Conservation (phyloP, 768 basidiomycete species). For the Mycena amicta region DNA sequence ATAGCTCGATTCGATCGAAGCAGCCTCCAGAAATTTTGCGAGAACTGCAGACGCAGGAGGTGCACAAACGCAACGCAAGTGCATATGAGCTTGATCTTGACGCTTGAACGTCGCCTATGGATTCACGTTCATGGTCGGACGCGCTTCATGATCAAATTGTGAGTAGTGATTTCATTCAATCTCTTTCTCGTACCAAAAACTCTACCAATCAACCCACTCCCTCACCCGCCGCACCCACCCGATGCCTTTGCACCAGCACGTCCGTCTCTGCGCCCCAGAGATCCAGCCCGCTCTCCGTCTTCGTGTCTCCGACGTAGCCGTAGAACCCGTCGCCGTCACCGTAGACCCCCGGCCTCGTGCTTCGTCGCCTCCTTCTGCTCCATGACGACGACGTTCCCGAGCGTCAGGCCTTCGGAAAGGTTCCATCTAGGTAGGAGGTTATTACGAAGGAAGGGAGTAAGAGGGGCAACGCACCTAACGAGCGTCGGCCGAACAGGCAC, state of each 20-base stretch:
- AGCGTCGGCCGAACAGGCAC: constrained; percentile 75
- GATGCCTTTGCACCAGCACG: constrained; percentile 62
- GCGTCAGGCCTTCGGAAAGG: constrained; percentile 55
- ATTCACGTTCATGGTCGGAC: too few species aligned
- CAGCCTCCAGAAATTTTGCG: too few species aligned
- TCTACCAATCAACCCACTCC: constrained; percentile 46
- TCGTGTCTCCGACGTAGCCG: constrained; percentile 21
- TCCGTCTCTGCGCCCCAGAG: constrained; percentile 71
- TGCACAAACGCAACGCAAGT: too few species aligned
- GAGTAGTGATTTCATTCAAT: too few species aligned
- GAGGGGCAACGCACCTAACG: constrained; percentile 41
- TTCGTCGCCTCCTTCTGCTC: constrained; percentile 73
- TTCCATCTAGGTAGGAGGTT: constrained; percentile 47
- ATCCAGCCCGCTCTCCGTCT: constrained; percentile 35
- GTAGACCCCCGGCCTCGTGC: constrained; percentile 56
- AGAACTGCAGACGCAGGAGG: too few species aligned
- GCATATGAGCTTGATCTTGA: too few species aligned
- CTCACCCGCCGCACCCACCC: constrained; percentile 50
- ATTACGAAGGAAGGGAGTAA: background rate
- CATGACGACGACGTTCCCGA: constrained; percentile 86
- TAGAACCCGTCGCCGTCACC: too few species aligned
- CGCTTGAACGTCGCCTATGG: too few species aligned
- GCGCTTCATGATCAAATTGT: too few species aligned
- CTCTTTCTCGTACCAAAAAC: background rate
- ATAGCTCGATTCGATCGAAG: too few species aligned